A percentile compares a stretch with the other conserved stretches of the same genome.
These are phyloP conservation scores for Ascochyta pisi DNA, from an alignment of 2,329 filamentous ascomycete genomes.

Conservation along the genomic window DNA sequence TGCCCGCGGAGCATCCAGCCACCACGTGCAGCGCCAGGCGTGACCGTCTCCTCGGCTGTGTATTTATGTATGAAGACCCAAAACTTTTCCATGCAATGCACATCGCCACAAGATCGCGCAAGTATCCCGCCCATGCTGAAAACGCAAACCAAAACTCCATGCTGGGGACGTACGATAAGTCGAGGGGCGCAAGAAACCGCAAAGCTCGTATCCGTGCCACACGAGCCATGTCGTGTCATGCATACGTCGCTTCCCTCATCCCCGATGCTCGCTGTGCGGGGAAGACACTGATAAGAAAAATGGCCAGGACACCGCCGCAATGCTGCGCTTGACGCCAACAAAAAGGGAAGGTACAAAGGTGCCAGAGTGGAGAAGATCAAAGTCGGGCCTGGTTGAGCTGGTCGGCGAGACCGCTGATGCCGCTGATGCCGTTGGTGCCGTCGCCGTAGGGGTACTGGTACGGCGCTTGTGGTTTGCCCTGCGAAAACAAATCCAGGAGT, in stretches of 20 bases:
- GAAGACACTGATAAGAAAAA: constrained; percentile 22
- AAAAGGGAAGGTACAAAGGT: constrained; percentile 22
- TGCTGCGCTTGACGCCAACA: constrained; percentile 31
- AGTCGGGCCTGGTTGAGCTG: constrained; percentile 45
- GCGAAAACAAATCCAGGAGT: constrained; percentile 33
- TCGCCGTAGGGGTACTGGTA: constrained; percentile 32
- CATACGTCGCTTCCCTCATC: constrained; percentile 28
- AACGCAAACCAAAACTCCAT: constrained; percentile 43
- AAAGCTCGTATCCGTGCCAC: constrained; percentile 4
- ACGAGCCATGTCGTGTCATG: constrained; percentile 15
- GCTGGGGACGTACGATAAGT: constrained; percentile 26
- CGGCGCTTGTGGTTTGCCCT: constrained; percentile 35
- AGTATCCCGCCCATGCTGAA: constrained; percentile 30
- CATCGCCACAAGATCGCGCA: constrained; percentile 15
- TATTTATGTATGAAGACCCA: constrained; percentile 15
- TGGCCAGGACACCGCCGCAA: constrained; percentile 26
- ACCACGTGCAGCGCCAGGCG: constrained; percentile 9
- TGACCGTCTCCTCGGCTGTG: neutral
- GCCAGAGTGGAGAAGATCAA: constrained; percentile 28
- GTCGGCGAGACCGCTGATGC: constrained; percentile 39
- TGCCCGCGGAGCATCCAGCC: neutral
- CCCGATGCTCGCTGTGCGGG: constrained; percentile 23
- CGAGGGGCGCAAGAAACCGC: neutral
- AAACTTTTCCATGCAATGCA: constrained; percentile 35
- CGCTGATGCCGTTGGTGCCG: constrained; percentile 13